A percentile compares a stretch with the other conserved stretches of the same genome.
These are phyloP conservation scores for Amanita pallidorosea DNA, from an alignment of 768 basidiomycete species.

Conservation along the genomic window DNA sequence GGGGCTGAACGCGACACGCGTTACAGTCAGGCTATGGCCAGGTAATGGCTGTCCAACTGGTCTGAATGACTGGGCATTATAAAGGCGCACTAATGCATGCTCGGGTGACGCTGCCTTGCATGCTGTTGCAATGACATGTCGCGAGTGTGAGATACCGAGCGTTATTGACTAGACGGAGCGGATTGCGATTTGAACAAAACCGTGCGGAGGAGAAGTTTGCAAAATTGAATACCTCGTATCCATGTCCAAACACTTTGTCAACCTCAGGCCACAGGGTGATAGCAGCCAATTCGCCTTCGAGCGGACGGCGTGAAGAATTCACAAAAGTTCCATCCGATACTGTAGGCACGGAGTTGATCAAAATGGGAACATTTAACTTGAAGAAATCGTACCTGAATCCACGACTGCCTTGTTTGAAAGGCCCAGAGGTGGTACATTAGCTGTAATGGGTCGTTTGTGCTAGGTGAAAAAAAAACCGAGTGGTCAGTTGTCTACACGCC, in stretches of 20 bases:
- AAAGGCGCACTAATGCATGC: conserved; percentile 83
- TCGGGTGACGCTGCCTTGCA: conserved; percentile 84
- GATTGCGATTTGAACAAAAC: not conserved
- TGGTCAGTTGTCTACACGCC: not conserved
- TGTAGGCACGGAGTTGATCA: not conserved
- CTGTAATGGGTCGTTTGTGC: conserved; percentile 59
- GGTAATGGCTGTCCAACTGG: conserved; percentile 59
- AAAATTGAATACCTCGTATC: conserved; percentile 68
- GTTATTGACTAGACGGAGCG: conserved; percentile 54
- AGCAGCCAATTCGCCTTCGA: conserved; percentile 83
- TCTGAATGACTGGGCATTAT: conserved; percentile 62
- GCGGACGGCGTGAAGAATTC: conserved; percentile 38
- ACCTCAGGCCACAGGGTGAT: conserved; percentile 93
- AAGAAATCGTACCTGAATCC: conserved; percentile 33
- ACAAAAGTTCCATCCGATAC: conserved; percentile 1
- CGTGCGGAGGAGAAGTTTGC: not conserved
- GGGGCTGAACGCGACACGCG: conserved; percentile 81
- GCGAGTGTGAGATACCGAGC: conserved; percentile 63
- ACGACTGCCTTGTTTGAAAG: conserved; percentile 88
- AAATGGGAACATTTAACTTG: not conserved
- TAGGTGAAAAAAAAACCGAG: conserved; percentile 13
- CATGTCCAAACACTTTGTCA: conserved; percentile 96
- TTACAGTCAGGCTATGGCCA: conserved; percentile 87
- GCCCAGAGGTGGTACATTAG: conserved; percentile 88
- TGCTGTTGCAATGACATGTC: conserved; percentile 70